These are phyloP conservation scores for Bullera alba DNA, from an alignment of 768 basidiomycete species.

Conservation along the genomic window DNA sequence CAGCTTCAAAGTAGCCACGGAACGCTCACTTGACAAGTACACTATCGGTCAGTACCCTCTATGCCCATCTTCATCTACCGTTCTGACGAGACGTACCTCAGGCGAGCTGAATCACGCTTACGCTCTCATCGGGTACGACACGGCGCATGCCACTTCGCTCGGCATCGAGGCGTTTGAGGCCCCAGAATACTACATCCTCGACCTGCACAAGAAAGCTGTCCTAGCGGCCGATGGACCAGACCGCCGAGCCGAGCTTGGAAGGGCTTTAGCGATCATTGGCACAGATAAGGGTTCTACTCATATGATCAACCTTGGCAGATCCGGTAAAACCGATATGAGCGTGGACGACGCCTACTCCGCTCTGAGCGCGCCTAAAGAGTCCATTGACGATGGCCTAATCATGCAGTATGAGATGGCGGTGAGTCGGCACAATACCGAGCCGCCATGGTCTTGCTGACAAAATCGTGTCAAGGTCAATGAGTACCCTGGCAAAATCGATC, in stretches of 20 bases:
- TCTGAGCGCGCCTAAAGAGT: constrained; percentile 27
- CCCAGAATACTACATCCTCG: constrained; percentile 29
- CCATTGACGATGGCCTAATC: constrained; percentile 35
- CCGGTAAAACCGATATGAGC: constrained; percentile 23
- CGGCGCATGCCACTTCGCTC: constrained; percentile 15
- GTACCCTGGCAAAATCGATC: constrained; percentile 32
- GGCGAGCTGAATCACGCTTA: constrained; percentile 31
- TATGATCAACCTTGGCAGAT: constrained; percentile 21
- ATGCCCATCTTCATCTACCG: background rate
- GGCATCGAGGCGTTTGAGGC: constrained; percentile 20
- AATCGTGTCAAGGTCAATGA: constrained; percentile 15
- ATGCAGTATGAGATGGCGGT: constrained; percentile 43
- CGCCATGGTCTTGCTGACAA: background rate
- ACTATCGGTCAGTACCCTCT: constrained; percentile 12
- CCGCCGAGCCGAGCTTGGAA: constrained; percentile 10
- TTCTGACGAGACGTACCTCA: background rate
- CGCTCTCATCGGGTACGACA: constrained; percentile 22
- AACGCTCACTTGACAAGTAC: constrained; percentile 28
- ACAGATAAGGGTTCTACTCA: constrained; percentile 11
- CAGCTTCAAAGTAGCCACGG: constrained; percentile 20
- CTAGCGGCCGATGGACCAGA: constrained; percentile 6
- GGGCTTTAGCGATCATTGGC: constrained; percentile 23
- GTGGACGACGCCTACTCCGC: constrained; percentile 35
- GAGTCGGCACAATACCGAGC: background rate
- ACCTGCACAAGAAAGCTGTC: constrained; percentile 26